Percentiles rank a stretch among this genome's conserved stretches.
phyloP scores from a whole-genome alignment of 352 stramenopile genomes.

The Globisporangium nagaii region DNA sequence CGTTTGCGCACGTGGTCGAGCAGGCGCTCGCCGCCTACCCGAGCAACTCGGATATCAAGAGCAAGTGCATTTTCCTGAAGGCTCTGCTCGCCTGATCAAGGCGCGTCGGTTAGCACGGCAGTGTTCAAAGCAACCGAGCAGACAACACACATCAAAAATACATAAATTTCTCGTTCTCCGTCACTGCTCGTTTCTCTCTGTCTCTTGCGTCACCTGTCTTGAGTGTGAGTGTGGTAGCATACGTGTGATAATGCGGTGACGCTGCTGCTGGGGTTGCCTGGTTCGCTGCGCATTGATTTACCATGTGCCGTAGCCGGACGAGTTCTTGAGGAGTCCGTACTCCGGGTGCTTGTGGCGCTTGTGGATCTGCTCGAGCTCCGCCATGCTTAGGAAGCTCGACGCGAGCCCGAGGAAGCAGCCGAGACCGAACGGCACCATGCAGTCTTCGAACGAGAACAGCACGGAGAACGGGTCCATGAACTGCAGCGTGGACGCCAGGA shows the following conservation, averaged over 20 bases:
- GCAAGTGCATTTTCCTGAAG: slow-evolving; percentile 57
- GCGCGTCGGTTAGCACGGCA: not conserved
- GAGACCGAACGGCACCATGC: slow-evolving; percentile 63
- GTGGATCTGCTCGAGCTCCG: slow-evolving; percentile 76
- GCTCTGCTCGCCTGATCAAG: slow-evolving; percentile 36
- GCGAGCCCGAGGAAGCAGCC: slow-evolving; percentile 62
- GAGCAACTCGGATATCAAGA: slow-evolving; percentile 56
- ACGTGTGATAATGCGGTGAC: no score
- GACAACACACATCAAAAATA: slow-evolving; percentile 16
- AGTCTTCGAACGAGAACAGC: slow-evolving; percentile 68
- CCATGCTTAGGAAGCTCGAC: slow-evolving; percentile 60
- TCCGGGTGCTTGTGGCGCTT: slow-evolving; percentile 78
- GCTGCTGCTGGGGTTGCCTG: slow-evolving; percentile 5
- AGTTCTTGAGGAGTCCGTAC: slow-evolving; percentile 59
- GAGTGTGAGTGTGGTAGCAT: slow-evolving; percentile 14
- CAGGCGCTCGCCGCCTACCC: slow-evolving; percentile 35
- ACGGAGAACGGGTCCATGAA: slow-evolving; percentile 81
- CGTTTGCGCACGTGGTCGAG: slow-evolving; percentile 36
- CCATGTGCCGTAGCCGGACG: slow-evolving; percentile 40
- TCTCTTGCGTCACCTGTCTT: slow-evolving; percentile 3
- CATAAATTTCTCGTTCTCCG: slow-evolving; percentile 11
- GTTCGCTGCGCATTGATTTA: slow-evolving; percentile 3
- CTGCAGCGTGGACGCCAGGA: slow-evolving; percentile 74
- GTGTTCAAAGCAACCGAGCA: not conserved
- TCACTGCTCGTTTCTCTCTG: not conserved